Evolutionary conservation across 768 basidiomycete genomes (phyloP).

Genomic region (Tephrocybe sp.): DNA sequence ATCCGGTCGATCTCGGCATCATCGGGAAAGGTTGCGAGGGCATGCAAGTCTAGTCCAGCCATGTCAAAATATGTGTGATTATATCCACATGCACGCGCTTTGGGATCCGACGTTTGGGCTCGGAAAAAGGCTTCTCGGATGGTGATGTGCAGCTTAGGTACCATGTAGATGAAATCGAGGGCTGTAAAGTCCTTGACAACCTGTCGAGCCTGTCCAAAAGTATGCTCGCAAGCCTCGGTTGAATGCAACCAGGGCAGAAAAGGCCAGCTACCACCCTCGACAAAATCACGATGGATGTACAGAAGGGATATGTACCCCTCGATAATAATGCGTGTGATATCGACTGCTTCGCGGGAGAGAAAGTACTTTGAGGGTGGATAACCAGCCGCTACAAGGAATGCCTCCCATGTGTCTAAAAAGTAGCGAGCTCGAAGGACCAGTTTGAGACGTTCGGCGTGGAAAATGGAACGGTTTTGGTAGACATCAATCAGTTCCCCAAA

Average conservation of each 20-base stretch:
- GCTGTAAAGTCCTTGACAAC: slow-evolving; percentile 33
- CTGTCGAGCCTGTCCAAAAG: slow-evolving; percentile 13
- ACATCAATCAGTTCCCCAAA: slow-evolving; percentile 37
- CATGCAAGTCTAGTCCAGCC: slow-evolving; percentile 2
- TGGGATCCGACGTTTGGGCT: background rate
- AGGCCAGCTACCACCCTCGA: slow-evolving; percentile 19
- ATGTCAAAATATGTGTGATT: slow-evolving; percentile 12
- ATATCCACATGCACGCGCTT: slow-evolving; percentile 11
- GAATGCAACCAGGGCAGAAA: slow-evolving; percentile 31
- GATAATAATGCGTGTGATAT: slow-evolving; percentile 29
- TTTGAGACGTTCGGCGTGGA: slow-evolving; percentile 23
- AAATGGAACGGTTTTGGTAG: slow-evolving; percentile 31
- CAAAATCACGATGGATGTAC: slow-evolving; percentile 32
- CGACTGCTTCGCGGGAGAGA: slow-evolving; percentile 30
- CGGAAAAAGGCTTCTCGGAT: background rate
- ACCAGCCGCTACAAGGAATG: slow-evolving; percentile 16
- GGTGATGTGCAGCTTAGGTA: slow-evolving; percentile 22
- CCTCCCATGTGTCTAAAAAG: slow-evolving; percentile 30
- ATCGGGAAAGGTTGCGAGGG: slow-evolving; percentile 1
- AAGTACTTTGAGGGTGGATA: slow-evolving; percentile 22
- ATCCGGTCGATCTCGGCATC: background rate
- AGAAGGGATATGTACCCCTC: slow-evolving; percentile 30
- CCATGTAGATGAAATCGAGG: slow-evolving; percentile 26
- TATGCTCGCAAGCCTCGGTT: slow-evolving; percentile 19
- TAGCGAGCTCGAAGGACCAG: slow-evolving; percentile 29